These are phyloP conservation scores for Monosporozyma aquatica DNA, from an alignment of 805 yeast species.

Conservation along the genomic window DNA sequence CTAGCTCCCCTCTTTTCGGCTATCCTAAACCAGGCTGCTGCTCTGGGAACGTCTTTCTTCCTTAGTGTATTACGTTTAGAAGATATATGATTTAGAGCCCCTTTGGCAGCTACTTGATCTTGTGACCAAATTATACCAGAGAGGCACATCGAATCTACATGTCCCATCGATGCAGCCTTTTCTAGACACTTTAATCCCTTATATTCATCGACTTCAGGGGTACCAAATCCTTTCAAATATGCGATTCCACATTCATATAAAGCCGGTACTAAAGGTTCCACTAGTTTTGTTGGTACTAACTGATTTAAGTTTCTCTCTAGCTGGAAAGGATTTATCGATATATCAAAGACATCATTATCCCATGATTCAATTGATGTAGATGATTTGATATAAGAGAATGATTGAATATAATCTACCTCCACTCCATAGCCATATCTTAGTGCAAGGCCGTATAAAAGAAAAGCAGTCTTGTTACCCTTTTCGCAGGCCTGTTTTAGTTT, in stretches of 20 bases:
- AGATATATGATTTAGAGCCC: conserved; percentile 5
- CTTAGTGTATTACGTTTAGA: conserved; percentile 23
- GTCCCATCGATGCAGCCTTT: conserved; percentile 58
- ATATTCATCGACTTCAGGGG: conserved; percentile 36
- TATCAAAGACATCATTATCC: conserved; percentile 16
- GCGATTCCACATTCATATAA: conserved; percentile 55
- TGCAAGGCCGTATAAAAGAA: conserved; percentile 60
- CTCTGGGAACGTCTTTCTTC: conserved; percentile 49
- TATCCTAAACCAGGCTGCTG: conserved; percentile 62
- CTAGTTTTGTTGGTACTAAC: conserved; percentile 30
- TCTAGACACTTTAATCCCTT: conserved; percentile 53
- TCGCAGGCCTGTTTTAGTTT: conserved; percentile 58
- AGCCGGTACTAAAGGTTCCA: conserved; percentile 41
- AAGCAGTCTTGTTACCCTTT: conserved; percentile 55
- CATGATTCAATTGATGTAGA: conserved; percentile 36
- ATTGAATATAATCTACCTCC: conserved; percentile 42
- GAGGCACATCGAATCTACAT: conserved; percentile 56
- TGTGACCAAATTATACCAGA: conserved; percentile 61
- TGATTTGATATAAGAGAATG: conserved; percentile 52
- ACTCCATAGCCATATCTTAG: conserved; percentile 63
- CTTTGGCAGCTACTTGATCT: conserved; percentile 36
- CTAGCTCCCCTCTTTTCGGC: conserved; percentile 55
- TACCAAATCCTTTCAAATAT: conserved; percentile 50
- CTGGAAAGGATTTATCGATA: conserved; percentile 30
- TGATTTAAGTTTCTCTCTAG: conserved; percentile 16